Evolutionary conservation across 495 filamentous ascomycete species (phyloP).

Genomic region (Bacidia gigantensis): DNA sequence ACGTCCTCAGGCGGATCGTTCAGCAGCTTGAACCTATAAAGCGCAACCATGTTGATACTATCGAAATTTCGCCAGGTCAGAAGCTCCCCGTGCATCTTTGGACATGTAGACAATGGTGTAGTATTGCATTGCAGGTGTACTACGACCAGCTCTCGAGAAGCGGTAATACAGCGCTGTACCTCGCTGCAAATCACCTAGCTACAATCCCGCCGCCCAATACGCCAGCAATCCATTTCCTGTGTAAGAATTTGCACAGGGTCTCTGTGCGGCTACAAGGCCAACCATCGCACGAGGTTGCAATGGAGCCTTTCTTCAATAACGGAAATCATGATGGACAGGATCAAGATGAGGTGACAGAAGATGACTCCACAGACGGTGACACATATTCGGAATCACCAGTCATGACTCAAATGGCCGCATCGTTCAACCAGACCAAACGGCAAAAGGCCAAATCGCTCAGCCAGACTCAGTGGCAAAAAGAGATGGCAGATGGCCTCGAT

Average conservation of each 20-base stretch:
- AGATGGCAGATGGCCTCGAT: not conserved
- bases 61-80: not conserved
- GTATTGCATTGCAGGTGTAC: not conserved
- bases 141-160: not conserved
- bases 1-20: not conserved
- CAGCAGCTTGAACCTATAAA: not conserved
- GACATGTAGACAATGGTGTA: not conserved
- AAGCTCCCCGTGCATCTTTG: too few relatives aligned
- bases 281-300: not conserved
- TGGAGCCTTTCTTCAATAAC: not conserved
- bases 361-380: not conserved
- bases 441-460: too few relatives aligned
- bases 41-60: not conserved
- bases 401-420: too few relatives aligned
- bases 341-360: not conserved
- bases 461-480: not conserved
- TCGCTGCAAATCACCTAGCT: not conserved
- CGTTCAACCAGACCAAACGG: too few relatives aligned
- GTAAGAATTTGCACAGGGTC: not conserved
- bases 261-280: not conserved
- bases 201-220: not conserved
- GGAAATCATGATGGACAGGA: not conserved
- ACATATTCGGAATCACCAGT: too few relatives aligned
- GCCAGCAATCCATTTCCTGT: not conserved
- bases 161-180: not conserved